phyloP scores from a whole-genome alignment of 1,284 basidiomycete species.

The Volvariella surrecta region DNA sequence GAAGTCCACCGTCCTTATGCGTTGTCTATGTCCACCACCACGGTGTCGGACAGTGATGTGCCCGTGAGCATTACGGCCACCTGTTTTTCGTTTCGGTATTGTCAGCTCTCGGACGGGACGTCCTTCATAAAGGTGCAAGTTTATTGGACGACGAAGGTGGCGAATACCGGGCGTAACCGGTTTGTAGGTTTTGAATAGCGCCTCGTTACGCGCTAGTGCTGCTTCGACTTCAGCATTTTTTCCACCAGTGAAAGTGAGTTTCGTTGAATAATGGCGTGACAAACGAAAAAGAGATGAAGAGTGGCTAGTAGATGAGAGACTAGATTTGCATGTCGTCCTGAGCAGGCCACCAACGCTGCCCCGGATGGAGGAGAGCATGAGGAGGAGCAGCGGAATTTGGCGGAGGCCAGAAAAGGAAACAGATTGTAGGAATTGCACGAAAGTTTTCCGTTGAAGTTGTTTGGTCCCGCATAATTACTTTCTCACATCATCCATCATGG shows the following conservation, averaged over 20 bases:
- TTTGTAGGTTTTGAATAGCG: slow-evolving; percentile 84
- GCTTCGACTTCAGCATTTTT: slow-evolving; percentile 20
- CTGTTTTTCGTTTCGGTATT: slow-evolving; percentile 73
- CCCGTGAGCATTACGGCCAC: slow-evolving; percentile 82
- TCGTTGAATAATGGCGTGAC: slow-evolving; percentile 29
- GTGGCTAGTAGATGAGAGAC: not conserved
- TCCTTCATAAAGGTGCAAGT: slow-evolving; percentile 79
- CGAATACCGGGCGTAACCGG: slow-evolving; percentile 83
- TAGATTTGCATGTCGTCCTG: not conserved
- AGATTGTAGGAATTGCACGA: slow-evolving; percentile 1
- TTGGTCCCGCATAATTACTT: too few relatives aligned
- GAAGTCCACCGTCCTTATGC: slow-evolving; percentile 88
- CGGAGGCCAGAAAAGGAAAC: slow-evolving; percentile 11
- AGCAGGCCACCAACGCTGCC: not conserved
- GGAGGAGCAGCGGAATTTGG: not conserved
- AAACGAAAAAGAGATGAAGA: slow-evolving; percentile 2
- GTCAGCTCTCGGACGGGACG: slow-evolving; percentile 82
- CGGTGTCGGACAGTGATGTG: slow-evolving; percentile 84
- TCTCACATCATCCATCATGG: too few relatives aligned
- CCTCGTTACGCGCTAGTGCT: slow-evolving; percentile 34
- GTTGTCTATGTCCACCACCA: slow-evolving; percentile 87
- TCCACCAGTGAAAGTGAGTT: slow-evolving; percentile 18
- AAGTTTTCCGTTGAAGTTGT: not conserved
- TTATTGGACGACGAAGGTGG: slow-evolving; percentile 77
- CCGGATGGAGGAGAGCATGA: slow-evolving; percentile 3